Evolutionary conservation across 805 yeast genomes (phyloP).

Genomic region (Candida nonsorbophila): DNA sequence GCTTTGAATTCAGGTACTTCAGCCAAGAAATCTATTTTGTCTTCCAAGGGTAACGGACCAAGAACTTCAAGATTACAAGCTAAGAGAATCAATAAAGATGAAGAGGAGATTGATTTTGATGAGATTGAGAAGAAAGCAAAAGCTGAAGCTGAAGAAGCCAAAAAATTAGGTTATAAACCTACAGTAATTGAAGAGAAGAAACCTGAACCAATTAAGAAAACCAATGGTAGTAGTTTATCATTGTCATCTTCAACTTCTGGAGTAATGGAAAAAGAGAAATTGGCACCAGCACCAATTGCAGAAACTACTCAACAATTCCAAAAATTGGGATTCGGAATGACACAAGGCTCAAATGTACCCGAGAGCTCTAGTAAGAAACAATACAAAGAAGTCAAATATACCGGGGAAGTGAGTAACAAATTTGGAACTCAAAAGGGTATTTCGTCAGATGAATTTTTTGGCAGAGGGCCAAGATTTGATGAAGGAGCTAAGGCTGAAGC

Average conservation of each 20-base stretch:
- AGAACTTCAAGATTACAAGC: slow-evolving; percentile 54
- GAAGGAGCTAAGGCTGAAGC: slow-evolving; percentile 78
- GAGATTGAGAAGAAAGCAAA: slow-evolving; percentile 73
- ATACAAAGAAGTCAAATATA: slow-evolving; percentile 55
- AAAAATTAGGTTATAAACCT: slow-evolving; percentile 49
- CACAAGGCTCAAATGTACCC: slow-evolving; percentile 52
- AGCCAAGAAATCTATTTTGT: slow-evolving; percentile 33
- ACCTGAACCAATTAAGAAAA: slow-evolving; percentile 1
- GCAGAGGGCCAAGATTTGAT: slow-evolving; percentile 76
- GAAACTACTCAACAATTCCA: slow-evolving; percentile 67
- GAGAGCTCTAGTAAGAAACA: slow-evolving; percentile 21
- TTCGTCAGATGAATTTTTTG: slow-evolving; percentile 92
- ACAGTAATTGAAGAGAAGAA: slow-evolving; percentile 6
- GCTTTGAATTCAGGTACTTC: slow-evolving; percentile 12
- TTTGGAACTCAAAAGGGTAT: slow-evolving; percentile 90
- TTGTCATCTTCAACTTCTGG: too few species aligned
- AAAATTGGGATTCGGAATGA: slow-evolving; percentile 88
- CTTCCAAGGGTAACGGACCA: slow-evolving; percentile 49
- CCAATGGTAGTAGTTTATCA: too few species aligned
- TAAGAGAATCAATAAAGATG: slow-evolving; percentile 44
- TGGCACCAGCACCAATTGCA: slow-evolving; percentile 28
- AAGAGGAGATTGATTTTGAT: slow-evolving; percentile 52
- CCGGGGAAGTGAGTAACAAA: slow-evolving; percentile 71
- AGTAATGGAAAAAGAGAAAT: slow-evolving; percentile 9
- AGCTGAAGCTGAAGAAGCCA: slow-evolving; percentile 70